Base-by-base conservation (phyloP, 164 flowering plant species). In the Vitis vinifera region DNA sequence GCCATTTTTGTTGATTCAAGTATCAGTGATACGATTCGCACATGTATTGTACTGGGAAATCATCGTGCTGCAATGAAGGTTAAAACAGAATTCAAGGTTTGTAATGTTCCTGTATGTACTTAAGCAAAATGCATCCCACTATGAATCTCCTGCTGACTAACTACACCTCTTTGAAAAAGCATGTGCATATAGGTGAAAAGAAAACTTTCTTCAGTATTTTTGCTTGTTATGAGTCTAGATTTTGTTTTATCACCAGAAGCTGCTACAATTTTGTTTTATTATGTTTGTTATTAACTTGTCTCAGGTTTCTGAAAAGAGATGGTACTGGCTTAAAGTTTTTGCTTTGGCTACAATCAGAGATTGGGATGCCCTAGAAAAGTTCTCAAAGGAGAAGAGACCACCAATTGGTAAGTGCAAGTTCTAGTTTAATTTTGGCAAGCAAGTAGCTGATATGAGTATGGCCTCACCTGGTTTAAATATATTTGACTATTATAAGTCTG, bases 291-390 rank as follows among this genome's bases (percentile, higher is more conserved):
- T 60, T 58, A n/a, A 31, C 51, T 48, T 59, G 62, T 72, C 61
- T 59, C 76, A 93, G 99, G 98, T 95, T 56, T 83, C 98, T 62
- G 99, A 95, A 77, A 95, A 90, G 81, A 83, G 97, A 71, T 95
- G 98, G 98, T 95, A 95, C 76, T 95, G 99, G 99, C 97, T 95
- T 68, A 95, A 95, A 82, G 91, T 86, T 71, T 91, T 91, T 79
- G 99, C 99, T 70, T 78, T 95, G 86, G 98, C 93, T 62, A 88
- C 96, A 59, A 90, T 80, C 55, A 84, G 91, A 83, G 99, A 95
- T 71, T 95, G 99, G 99, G 97, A 87, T 81, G 94, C 93, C 11
- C 82, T 95, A 15, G 99, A 95, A 68, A 95, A 88, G 71, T 95
- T 95, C 63, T 91, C 99, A 2, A 95, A 89, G 82, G 99, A 93